Percentiles rank a stretch among this genome's conserved stretches.
Conservation (phyloP, 352 stramenopile genomes). For the Globisporangium cylindrosporum region DNA sequence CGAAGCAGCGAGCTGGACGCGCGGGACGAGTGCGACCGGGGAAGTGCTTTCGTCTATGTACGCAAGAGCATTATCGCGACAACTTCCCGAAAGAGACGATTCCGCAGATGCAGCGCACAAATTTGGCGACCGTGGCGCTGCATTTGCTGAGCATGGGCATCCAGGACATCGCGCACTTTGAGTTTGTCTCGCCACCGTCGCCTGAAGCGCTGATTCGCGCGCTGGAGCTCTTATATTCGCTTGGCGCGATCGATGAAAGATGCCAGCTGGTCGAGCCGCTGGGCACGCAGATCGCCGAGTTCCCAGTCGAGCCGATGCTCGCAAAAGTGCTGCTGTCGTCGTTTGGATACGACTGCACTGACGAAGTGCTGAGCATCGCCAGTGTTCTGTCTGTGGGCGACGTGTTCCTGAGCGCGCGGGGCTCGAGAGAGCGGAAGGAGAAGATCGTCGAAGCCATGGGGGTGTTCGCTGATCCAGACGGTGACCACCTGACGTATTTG, state of each 20-base stretch:
- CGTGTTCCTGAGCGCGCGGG: constrained; percentile 58
- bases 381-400: constrained; percentile 94
- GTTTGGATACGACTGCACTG: constrained; percentile 76
- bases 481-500: constrained; percentile 72
- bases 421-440: constrained; percentile 62
- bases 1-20: constrained; percentile 94
- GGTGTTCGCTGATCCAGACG: constrained; percentile 60
- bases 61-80: constrained; percentile 46
- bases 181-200: constrained; percentile 76
- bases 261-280: constrained; percentile 74
- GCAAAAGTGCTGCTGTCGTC: constrained; percentile 72
- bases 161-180: constrained; percentile 79
- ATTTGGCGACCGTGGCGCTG: constrained; percentile 61
- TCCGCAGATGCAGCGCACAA: constrained; percentile 83
- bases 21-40: constrained; percentile 87
- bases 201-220: constrained; percentile 69
- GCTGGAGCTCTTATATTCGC: constrained; percentile 64
- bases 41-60: constrained; percentile 80
- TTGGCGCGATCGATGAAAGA: constrained; percentile 57
- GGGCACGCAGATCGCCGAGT: constrained; percentile 95
- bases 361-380: constrained; percentile 94
- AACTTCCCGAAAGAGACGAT: constrained; percentile 60
- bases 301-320: constrained; percentile 93
- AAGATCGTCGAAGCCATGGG: constrained; percentile 69
- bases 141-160: constrained; percentile 85